Base-by-base conservation (phyloP, 169 alveolate species). In the Besnoitia besnoiti region DNA sequence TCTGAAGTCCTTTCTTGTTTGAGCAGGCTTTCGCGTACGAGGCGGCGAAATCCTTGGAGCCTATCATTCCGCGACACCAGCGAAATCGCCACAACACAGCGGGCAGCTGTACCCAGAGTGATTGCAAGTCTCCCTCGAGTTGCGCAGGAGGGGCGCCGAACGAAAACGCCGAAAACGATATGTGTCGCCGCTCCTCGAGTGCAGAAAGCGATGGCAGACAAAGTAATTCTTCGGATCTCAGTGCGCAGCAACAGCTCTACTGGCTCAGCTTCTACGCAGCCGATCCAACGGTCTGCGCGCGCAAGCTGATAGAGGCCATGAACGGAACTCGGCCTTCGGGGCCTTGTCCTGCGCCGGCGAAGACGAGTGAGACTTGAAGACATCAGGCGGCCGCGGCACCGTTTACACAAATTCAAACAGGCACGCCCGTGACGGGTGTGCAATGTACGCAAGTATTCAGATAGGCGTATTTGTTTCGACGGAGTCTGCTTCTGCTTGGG, bases 181-280 rank as follows among this genome's bases (percentile, higher is more conserved):
- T n/a, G n/a, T n/a, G n/a, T n/a, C n/a, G n/a, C n/a, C n/a, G n/a
- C n/a, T n/a, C n/a, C n/a, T n/a, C n/a, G 24, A 55, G 67, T 55
- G 67, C 12, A 55, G 67, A 55, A 19, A 55, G 30, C 67, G 55
- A 49, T 8, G 12, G 4, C 12, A 55, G 30, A 16, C 1, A n/a
- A n/a, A n/a, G n/a, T n/a, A n/a, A n/a, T n/a, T 14, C 30, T 50
- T 10, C 62, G 30, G 19, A 10, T n/a, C n/a, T n/a, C 21, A 7
- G 4, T 19, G 61, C 87, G n/a, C 59, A 77, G 30, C 35, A 35
- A 42, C 50, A 77, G 19, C 59, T 77, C 59, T 77, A 39, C 87
- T 77, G 87, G 87, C 87, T 77, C 3, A 40, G 87, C 4, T 77
- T 77, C 33, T 77, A 77, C 87, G 87, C 87, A 0, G 87, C 87